Conservation (phyloP, 305 asterid genomes). For the Rubia peregrina region DNA sequence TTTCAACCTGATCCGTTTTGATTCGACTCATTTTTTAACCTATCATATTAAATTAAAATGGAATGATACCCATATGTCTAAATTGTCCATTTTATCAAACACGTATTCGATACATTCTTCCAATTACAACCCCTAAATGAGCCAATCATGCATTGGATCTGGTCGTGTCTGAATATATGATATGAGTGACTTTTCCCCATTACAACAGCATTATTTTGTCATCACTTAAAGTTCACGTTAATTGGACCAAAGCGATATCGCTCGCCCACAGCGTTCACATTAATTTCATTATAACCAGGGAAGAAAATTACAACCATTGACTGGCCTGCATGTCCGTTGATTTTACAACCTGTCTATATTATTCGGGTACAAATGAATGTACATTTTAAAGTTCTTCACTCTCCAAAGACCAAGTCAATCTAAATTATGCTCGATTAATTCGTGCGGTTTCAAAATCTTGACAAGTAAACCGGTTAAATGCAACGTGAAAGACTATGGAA, state of each 20-base stretch:
- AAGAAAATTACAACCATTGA: not conserved
- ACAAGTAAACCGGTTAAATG: not conserved
- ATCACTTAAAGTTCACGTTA: not conserved
- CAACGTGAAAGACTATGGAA: not conserved
- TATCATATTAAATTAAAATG: too few relatives aligned
- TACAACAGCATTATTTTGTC: not conserved
- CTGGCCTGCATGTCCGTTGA: constrained; percentile 4
- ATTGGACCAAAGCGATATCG: too few relatives aligned
- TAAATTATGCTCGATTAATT: not conserved
- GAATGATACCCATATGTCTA: too few relatives aligned
- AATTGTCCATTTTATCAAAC: too few relatives aligned
- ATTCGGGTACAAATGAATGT: not conserved
- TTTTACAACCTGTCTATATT: not conserved
- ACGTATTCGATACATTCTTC: too few relatives aligned
- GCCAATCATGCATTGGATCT: too few relatives aligned
- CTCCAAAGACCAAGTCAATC: not conserved
- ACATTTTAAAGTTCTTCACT: not conserved
- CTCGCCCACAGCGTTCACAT: too few relatives aligned
- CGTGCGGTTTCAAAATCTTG: not conserved
- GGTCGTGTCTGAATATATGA: not conserved
- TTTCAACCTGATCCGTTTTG: too few relatives aligned
- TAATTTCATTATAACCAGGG: too few relatives aligned
- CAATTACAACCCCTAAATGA: too few relatives aligned
- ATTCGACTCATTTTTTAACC: too few relatives aligned
- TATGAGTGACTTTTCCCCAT: not conserved